Conservation (phyloP, 2,329 filamentous ascomycete genomes). For the Arthrobotrys sphaeroides region DNA sequence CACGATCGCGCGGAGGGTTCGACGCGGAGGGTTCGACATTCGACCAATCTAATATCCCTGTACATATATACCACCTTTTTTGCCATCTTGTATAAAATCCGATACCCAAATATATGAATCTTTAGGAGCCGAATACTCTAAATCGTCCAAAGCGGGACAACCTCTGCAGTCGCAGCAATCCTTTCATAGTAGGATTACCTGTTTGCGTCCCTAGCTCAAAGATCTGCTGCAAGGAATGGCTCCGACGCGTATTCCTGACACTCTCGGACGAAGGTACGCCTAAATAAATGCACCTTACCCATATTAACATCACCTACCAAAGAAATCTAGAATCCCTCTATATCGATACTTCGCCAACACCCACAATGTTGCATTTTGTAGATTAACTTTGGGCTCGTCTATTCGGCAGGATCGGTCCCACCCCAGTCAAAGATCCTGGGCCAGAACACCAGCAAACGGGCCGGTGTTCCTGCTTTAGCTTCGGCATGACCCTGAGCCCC, state of each 20-base stretch:
- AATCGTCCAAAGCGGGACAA: no score
- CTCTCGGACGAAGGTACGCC: background rate
- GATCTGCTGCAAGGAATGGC: conserved; percentile 4
- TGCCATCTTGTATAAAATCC: no score
- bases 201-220: background rate
- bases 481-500: conserved; percentile 1
- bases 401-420: conserved; percentile 41
- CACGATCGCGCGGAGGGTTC: no score
- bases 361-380: background rate
- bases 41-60: no score
- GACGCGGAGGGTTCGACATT: no score
- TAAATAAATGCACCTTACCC: background rate
- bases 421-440: conserved; percentile 26
- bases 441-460: conserved; percentile 33
- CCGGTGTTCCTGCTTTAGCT: conserved; percentile 54
- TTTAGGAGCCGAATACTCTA: no score
- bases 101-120: no score
- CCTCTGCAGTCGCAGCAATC: no score
- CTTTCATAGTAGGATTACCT: no score
- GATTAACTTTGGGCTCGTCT: background rate
- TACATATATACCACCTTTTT: no score
- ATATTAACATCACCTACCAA: background rate
- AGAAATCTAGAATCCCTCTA: background rate
- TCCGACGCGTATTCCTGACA: background rate
- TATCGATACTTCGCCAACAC: background rate